These are phyloP conservation scores for Jasminum sambac DNA, from an alignment of 257 asterid species.

Conservation along the genomic window DNA sequence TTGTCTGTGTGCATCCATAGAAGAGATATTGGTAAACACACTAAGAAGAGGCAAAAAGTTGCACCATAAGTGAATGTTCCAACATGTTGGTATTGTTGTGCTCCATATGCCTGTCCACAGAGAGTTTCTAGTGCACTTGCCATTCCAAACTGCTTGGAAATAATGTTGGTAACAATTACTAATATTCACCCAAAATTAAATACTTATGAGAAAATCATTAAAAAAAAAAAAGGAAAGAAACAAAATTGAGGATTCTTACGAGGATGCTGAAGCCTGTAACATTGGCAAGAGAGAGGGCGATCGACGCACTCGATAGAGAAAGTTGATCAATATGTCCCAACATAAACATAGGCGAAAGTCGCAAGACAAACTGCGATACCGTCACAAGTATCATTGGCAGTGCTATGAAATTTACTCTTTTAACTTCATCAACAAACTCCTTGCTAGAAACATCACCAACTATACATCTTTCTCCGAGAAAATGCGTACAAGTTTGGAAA, in stretches of 20 bases:
- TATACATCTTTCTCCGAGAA: not conserved
- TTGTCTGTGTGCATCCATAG: conserved; percentile 42
- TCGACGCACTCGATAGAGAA: conserved; percentile 33
- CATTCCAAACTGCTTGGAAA: conserved; percentile 50
- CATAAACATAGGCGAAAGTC: conserved; percentile 36
- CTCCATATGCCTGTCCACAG: conserved; percentile 68
- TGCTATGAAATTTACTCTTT: conserved; percentile 33
- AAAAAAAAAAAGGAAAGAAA: not conserved
- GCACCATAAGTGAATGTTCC: conserved; percentile 45
- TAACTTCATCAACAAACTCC: conserved; percentile 30
- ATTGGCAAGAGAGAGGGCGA: conserved; percentile 39
- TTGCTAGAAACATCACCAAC: conserved; percentile 1
- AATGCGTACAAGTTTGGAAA: not conserved
- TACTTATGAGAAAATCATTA: too few relatives aligned
- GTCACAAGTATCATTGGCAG: conserved; percentile 42
- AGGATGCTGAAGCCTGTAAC: conserved; percentile 40
- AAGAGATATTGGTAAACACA: conserved; percentile 46
- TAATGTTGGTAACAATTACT: too few relatives aligned
- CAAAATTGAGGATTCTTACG: conserved; percentile 3
- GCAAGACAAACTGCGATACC: conserved; percentile 25
- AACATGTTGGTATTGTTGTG: conserved; percentile 41
- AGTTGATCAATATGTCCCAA: conserved; percentile 40
- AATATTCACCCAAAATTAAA: not conserved
- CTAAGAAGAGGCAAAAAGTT: conserved; percentile 34
- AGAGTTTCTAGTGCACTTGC: conserved; percentile 60